A percentile compares a stretch with the other conserved stretches of the same genome.
Evolutionary conservation across 768 basidiomycete genomes (phyloP).

Genomic region (Lentinula sp.): DNA sequence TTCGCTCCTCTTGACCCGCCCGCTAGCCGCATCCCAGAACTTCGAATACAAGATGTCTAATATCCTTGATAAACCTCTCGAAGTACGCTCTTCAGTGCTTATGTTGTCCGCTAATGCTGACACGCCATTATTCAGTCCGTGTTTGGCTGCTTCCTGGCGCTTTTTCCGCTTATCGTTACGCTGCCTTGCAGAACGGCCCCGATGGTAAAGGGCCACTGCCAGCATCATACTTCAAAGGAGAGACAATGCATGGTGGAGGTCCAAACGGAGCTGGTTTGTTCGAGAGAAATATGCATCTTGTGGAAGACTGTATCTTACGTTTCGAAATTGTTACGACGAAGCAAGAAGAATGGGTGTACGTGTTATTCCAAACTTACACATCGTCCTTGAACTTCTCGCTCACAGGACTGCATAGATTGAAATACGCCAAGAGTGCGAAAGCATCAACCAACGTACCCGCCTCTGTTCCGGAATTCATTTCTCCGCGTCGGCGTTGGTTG

Average conservation of each 20-base stretch:
- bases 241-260: conserved; percentile 71
- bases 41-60: conserved; percentile 99
- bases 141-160: conserved; percentile 86
- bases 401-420: conserved; percentile 38
- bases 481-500: conserved; percentile 84
- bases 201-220: conserved; percentile 80
- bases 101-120: neutral
- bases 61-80: conserved; percentile 92
- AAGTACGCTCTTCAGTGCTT: conserved; percentile 39
- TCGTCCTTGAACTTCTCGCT: neutral
- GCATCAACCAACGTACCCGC: conserved; percentile 96
- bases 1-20: conserved; percentile 62
- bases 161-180: conserved; percentile 89
- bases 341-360: conserved; percentile 74
- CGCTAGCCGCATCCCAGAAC: conserved; percentile 90
- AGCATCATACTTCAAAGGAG: conserved; percentile 91
- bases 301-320: conserved; percentile 86
- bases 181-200: conserved; percentile 78
- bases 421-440: conserved; percentile 91
- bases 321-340: conserved; percentile 94
- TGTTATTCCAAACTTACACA: conserved; percentile 9
- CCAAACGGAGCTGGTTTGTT: conserved; percentile 62
- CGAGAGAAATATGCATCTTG: conserved; percentile 89
- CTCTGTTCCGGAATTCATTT: conserved; percentile 86
- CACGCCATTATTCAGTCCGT: conserved; percentile 44